These are phyloP conservation scores for Lactarius indigo DNA, from an alignment of 768 basidiomycete species.

Conservation along the genomic window DNA sequence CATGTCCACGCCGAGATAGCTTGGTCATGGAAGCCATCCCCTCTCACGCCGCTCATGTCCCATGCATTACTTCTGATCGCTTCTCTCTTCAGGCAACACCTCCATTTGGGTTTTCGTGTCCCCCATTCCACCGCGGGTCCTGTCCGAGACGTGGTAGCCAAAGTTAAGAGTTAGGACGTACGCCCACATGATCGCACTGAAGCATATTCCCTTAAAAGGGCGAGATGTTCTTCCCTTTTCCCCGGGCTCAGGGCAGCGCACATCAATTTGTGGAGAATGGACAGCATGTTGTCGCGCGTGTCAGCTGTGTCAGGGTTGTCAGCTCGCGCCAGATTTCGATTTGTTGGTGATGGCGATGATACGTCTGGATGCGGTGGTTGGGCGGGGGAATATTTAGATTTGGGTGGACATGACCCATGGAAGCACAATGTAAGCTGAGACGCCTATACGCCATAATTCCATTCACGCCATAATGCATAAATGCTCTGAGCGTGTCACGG, in stretches of 20 bases:
- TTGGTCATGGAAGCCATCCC: not conserved
- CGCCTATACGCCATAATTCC: not conserved
- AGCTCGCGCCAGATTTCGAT: not conserved
- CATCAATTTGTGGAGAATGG: not conserved
- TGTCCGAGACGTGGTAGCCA: not conserved
- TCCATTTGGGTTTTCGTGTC: not conserved
- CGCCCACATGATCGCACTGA: not conserved
- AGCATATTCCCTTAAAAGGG: not conserved
- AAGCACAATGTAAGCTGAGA: not conserved
- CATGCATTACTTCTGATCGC: not conserved
- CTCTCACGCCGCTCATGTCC: not conserved
- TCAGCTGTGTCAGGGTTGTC: not conserved
- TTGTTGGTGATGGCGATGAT: not conserved
- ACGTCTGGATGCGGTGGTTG: not conserved
- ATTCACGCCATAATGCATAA: too few species aligned
- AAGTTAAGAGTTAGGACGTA: not conserved
- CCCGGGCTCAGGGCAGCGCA: not conserved
- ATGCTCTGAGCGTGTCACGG: too few species aligned
- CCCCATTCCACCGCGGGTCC: not conserved
- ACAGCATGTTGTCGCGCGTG: not conserved
- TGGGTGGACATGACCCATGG: not conserved
- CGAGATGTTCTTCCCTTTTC: not conserved
- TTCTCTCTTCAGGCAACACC: not conserved
- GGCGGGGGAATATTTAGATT: not conserved
- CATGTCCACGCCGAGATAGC: not conserved